A percentile compares a stretch with the other conserved stretches of the same genome.
These are phyloP conservation scores for Beauveria sp. DNA, from an alignment of 2,329 filamentous ascomycete genomes.

Conservation along the genomic window DNA sequence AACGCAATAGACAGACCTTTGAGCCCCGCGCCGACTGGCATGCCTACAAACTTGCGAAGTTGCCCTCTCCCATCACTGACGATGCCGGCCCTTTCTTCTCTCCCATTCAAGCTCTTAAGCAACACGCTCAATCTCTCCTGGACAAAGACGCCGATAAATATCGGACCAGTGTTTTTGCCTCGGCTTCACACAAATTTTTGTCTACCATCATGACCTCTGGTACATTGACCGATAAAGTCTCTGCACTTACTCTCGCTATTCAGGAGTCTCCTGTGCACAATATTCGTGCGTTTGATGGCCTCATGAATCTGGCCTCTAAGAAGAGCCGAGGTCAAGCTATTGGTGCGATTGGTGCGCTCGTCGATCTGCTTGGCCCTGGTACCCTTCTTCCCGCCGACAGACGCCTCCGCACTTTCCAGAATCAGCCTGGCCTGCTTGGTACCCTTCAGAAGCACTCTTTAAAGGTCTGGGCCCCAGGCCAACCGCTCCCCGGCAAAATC, in stretches of 20 bases:
- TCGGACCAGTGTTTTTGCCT: constrained; percentile 62
- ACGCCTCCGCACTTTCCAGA: constrained; percentile 69
- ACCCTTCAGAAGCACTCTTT: constrained; percentile 56
- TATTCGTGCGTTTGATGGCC: constrained; percentile 75
- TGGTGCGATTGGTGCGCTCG: constrained; percentile 83
- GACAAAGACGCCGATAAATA: constrained; percentile 74
- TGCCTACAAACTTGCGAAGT: constrained; percentile 32
- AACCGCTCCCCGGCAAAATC: constrained; percentile 65
- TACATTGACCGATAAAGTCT: constrained; percentile 94
- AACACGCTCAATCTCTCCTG: constrained; percentile 66
- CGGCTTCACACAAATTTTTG: constrained; percentile 91
- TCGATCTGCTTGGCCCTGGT: constrained; percentile 88
- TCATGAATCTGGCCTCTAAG: constrained; percentile 80
- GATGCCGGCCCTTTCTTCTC: constrained; percentile 34
- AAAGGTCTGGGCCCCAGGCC: constrained; percentile 57
- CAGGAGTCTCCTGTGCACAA: constrained; percentile 97
- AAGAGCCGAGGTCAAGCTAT: constrained; percentile 89
- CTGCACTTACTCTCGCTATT: constrained; percentile 83
- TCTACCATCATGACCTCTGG: constrained; percentile 94
- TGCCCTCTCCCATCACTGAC: constrained; percentile 38
- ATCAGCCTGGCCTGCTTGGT: constrained; percentile 68
- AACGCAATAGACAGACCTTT: constrained; percentile 39
- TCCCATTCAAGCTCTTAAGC: constrained; percentile 46
- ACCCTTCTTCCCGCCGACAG: constrained; percentile 75
- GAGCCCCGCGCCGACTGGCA: constrained; percentile 54